A percentile compares a stretch with the other conserved stretches of the same genome.
Conservation (phyloP, 768 basidiomycete genomes). For the Myochromella boudieri region DNA sequence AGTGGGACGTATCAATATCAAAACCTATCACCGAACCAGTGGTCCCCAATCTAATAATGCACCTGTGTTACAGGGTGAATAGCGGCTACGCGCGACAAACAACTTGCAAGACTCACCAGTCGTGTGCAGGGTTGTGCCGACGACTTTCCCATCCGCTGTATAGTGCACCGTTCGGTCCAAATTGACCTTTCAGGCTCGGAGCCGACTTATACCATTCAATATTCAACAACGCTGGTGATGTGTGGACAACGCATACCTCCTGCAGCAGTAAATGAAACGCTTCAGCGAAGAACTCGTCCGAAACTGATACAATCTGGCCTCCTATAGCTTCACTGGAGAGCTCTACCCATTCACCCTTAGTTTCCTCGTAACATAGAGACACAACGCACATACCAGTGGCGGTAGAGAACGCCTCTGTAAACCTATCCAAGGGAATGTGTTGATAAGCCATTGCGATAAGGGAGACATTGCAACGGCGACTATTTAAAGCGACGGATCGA, state of each 20-base stretch:
- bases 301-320: conserved; percentile 69
- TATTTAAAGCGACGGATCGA: conserved; percentile 1
- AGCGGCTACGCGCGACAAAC: too few species aligned
- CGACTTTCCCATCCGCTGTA: conserved; percentile 94
- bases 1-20: conserved; percentile 94
- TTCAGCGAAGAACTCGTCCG: conserved; percentile 96
- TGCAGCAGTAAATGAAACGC: conserved; percentile 81
- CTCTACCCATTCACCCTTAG: conserved; percentile 52
- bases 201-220: conserved; percentile 58
- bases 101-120: conserved; percentile 73
- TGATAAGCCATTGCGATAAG: conserved; percentile 41
- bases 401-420: conserved; percentile 44
- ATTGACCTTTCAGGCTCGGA: conserved; percentile 90
- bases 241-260: conserved; percentile 50
- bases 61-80: conserved; percentile 60
- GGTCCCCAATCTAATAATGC: conserved; percentile 85
- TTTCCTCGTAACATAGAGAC: not conserved
- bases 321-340: conserved; percentile 86
- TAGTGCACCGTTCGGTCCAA: conserved; percentile 92
- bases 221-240: not conserved
- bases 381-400: conserved; percentile 42
- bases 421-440: conserved; percentile 44
- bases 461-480: not conserved
- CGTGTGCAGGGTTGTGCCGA: conserved; percentile 83
- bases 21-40: conserved; percentile 74